Conservation (phyloP, 2,329 filamentous ascomycete species). For the Fusarium decemcellulare region DNA sequence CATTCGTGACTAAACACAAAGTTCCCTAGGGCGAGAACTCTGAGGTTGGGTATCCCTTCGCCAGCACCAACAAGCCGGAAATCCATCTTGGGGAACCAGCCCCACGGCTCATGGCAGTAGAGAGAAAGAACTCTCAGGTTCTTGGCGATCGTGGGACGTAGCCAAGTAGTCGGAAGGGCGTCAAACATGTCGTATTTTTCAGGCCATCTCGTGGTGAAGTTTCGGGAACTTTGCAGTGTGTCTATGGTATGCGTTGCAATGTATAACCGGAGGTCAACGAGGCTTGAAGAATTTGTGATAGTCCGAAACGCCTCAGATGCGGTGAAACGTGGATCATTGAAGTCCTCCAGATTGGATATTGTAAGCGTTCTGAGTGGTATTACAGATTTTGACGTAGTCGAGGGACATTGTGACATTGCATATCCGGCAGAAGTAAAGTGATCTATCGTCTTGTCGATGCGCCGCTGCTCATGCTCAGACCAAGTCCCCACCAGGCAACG, state of each 20-base stretch:
- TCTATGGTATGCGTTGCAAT: not conserved
- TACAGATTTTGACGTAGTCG: not conserved
- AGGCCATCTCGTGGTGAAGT: not conserved
- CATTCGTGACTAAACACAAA: conserved; percentile 59
- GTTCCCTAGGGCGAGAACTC: conserved; percentile 55
- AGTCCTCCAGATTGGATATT: conserved; percentile 15
- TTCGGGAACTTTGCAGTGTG: not conserved
- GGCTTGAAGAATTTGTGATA: not conserved
- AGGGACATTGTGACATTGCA: not conserved
- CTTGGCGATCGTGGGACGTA: conserved; percentile 27
- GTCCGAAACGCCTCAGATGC: not conserved
- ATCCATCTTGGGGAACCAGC: conserved; percentile 56
- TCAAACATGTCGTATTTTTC: conserved; percentile 12
- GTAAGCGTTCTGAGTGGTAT: conserved; percentile 5
- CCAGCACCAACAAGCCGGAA: conserved; percentile 38
- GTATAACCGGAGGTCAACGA: conserved; percentile 14
- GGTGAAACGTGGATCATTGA: not conserved
- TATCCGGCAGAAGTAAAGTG: not conserved
- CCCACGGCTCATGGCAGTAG: conserved; percentile 53
- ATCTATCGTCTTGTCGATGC: not conserved
- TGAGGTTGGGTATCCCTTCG: conserved; percentile 52
- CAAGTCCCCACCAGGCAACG: conserved; percentile 17
- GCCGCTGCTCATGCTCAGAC: not conserved
- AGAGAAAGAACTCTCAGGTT: conserved; percentile 55
- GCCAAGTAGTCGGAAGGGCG: conserved; percentile 37